Percentiles rank a stretch among this genome's conserved stretches.
These are phyloP conservation scores for Leccinum uliginosum DNA, from an alignment of 768 basidiomycete species.

Conservation along the genomic window DNA sequence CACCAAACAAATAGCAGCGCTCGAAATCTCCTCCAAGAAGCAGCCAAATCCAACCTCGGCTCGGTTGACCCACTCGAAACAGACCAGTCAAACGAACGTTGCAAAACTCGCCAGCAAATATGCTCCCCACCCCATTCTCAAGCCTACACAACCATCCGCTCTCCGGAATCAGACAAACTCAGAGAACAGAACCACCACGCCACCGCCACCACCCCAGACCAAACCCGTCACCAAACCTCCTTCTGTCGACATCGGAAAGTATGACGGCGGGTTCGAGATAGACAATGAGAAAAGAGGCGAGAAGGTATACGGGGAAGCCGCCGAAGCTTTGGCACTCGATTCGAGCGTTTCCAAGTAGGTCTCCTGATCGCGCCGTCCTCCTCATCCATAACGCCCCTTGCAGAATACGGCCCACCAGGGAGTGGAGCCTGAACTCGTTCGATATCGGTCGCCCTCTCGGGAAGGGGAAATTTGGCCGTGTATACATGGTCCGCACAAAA, in stretches of 20 bases:
- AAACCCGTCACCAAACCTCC: constrained; percentile 20
- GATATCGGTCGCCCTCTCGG: constrained; percentile 95
- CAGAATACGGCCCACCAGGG: constrained; percentile 70
- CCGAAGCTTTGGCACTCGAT: constrained; percentile 77
- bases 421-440: constrained; percentile 82
- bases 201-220: constrained; percentile 7
- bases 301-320: constrained; percentile 70
- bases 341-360: constrained; percentile 68
- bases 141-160: constrained; percentile 36
- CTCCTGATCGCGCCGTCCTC: background rate
- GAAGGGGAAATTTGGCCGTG: constrained; percentile 98
- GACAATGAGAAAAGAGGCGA: constrained; percentile 83
- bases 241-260: constrained; percentile 74
- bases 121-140: constrained; percentile 47
- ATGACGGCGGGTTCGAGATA: constrained; percentile 95
- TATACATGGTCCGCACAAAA: constrained; percentile 98
- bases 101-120: constrained; percentile 73
- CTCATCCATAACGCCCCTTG: background rate
- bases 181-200: constrained; percentile 24
- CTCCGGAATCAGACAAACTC: constrained; percentile 37
- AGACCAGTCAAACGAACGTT: constrained; percentile 56
- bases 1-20: constrained; percentile 64
- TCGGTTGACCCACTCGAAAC: constrained; percentile 43
- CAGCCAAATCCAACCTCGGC: constrained; percentile 31
- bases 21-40: constrained; percentile 59